Evolutionary conservation across 2,329 filamentous ascomycete species (phyloP), one percentile per base, ranked within the genome.

Genomic region (Pyricularia pennisetigena): DNA sequence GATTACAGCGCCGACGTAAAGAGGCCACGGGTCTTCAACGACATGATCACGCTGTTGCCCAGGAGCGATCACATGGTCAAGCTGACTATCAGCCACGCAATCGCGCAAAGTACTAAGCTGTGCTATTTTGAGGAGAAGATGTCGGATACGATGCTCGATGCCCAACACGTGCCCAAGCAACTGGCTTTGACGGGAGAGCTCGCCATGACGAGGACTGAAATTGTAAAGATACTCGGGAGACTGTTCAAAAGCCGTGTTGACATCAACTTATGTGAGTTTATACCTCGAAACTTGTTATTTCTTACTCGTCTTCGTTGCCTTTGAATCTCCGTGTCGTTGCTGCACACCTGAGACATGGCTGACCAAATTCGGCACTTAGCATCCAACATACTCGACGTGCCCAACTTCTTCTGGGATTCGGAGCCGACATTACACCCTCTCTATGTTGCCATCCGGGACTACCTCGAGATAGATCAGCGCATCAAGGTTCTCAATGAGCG

Each of bases 21-120:
- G 70, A 87, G 94, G 66, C 95, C 95, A 4, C 87, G 95, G 68
- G 91, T 99, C 32, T 99, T 96, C 81, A 98, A 99, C 79, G 95
- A 99, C 78, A 99, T 99, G 95, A 98, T 99, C 74, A 99, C 95
- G 0, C 82, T 99, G 63, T 86, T 96, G 71, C 96, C 93, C 70
- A 90, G 92, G 57, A 87, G 85, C 30, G 95, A 99, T 79, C 95
- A 99, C 80, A 98, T 99, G 94, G 97, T 98, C 76, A 98, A 98
- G 79, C 84, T 99, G 20, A 93, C 94, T 41, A 99, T 99, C 82
- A 96, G 92, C 77, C 95, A 99, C 76, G 95, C 94, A 54, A 97
- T 99, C 73, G 93, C 93, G 0, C 95, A 99, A 79, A 97, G 94
- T 78, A 99, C 95, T 0, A 98, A 97, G 78, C 82, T 99, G 59